Percentiles rank a stretch among this genome's conserved stretches.
These are phyloP conservation scores for Aechmea fasciata DNA, from an alignment of 176 grass and related monocot genomes.

Conservation along the genomic window DNA sequence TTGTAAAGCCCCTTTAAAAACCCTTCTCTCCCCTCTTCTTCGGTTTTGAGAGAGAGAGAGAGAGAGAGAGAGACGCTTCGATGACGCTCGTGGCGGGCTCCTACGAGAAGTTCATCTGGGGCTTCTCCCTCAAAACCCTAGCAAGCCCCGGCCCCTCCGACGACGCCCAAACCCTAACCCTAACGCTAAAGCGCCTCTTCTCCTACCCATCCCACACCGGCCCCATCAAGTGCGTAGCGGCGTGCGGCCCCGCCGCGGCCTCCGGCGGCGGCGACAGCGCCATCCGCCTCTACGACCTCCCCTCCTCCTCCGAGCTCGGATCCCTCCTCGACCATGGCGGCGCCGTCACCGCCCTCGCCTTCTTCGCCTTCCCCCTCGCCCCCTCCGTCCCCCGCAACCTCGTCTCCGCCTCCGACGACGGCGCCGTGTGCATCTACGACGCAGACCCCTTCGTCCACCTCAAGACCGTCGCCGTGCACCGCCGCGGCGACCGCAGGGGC, in stretches of 20 bases:
- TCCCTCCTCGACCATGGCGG: conserved; percentile 62
- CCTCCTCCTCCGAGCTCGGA: conserved; percentile 49
- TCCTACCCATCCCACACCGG: conserved; percentile 67
- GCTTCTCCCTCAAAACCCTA: conserved; percentile 69
- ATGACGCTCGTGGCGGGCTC: conserved; percentile 86
- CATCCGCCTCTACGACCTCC: conserved; percentile 76
- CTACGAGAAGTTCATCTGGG: conserved; percentile 98
- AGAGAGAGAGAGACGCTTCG: background rate
- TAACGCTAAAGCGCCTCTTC: conserved; percentile 49
- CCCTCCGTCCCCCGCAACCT: conserved; percentile 77
- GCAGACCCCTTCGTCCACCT: conserved; percentile 74
- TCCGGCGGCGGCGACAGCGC: conserved; percentile 66
- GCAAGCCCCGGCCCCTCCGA: background rate
- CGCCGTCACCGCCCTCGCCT: conserved; percentile 68
- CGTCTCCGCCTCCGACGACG: conserved; percentile 72
- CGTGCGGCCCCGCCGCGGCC: conserved; percentile 32
- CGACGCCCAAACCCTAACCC: conserved; percentile 10
- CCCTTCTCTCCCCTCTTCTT: background rate
- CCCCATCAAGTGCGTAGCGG: conserved; percentile 65
- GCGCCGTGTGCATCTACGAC: conserved; percentile 65
- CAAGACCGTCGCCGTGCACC: conserved; percentile 21
- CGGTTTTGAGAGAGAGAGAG: conserved; percentile 4
- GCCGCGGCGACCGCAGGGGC: conserved; percentile 25
- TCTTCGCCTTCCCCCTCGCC: conserved; percentile 40
- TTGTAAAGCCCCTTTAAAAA: no score